Percentiles rank a stretch among this genome's conserved stretches.
phyloP scores from a whole-genome alignment of 768 basidiomycete genomes.

The Cantharellus anzutake region DNA sequence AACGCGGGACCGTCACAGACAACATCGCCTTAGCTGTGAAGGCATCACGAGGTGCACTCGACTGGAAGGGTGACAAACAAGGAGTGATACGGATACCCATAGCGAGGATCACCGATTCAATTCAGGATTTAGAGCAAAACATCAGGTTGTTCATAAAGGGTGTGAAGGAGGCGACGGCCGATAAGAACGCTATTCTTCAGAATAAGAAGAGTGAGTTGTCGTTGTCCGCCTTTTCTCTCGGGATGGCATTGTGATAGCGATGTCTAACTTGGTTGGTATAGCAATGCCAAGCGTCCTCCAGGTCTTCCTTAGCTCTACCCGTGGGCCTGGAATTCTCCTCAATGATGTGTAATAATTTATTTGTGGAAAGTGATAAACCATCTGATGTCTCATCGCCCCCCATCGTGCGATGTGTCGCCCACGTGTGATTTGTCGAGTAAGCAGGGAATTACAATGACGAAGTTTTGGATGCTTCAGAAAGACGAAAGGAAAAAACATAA shows the following conservation, averaged over 20 bases:
- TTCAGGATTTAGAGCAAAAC: conserved; percentile 62
- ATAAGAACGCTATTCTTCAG: conserved; percentile 31
- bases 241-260: not conserved
- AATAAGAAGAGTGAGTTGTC: conserved; percentile 26
- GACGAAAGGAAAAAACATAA: too few species aligned
- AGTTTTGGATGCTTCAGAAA: too few species aligned
- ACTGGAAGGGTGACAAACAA: conserved; percentile 83
- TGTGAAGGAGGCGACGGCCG: conserved; percentile 49
- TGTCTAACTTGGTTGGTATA: not conserved
- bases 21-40: conserved; percentile 69
- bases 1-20: conserved; percentile 85
- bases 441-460: too few species aligned
- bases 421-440: too few species aligned
- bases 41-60: conserved; percentile 59
- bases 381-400: too few species aligned
- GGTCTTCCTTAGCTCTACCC: conserved; percentile 67
- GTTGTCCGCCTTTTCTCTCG: not conserved
- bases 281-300: conserved; percentile 59
- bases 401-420: too few species aligned
- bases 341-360: conserved; percentile 27
- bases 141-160: conserved; percentile 53
- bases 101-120: conserved; percentile 56
- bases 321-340: conserved; percentile 80
- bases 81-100: conserved; percentile 74
- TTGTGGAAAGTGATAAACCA: too few species aligned